Base-by-base conservation (phyloP, 805 yeast genomes). In the Kregervanrija delftensis region DNA sequence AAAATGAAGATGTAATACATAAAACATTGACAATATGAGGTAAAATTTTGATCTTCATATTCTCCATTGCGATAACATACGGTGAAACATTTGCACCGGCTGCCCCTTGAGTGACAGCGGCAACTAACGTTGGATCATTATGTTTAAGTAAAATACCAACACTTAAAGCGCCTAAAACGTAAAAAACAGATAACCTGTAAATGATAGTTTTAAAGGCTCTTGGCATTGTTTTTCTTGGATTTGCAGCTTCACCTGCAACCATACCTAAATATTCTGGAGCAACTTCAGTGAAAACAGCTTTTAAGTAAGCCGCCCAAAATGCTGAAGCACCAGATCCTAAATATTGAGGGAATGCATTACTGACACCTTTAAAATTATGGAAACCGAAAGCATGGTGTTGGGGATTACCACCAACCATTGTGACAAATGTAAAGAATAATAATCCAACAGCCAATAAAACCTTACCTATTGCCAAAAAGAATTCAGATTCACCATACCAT, bases 371-470 rank as follows among this genome's bases (percentile, higher is more conserved):
- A 13, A 56, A 59, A 39, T 60, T 60, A 35, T 54, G 49, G 43
- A 60, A 60, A 8, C 64, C 63, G 41, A 48, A 60, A 1, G 57
- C 59, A 38, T 76, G 77, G 13, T 78, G 80, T 39, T 69, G 61
- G 1, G 95, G 95, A 59, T 86, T 87, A 28, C 95, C 96, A 30
- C 96, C 96, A 33, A 83, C 77, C 95, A 86, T 87, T 5, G 89
- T 80, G 43, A 86, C 60, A 53, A 87, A 82, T 1, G 93, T 85
- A 62, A 83, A 87, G 28, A 83, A 55, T 47, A 87, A 73, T 39
- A 87, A 68, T 2, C 93, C 95, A n/a, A 81, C 59, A 11, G 90
- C 88, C 40, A 87, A 68, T 5, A 86, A 50, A 45, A 87, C 76
- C 57, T 87, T 87, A 40, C 86, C 83, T 30, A 86, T 68, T 1